phyloP scores from a whole-genome alignment of 495 filamentous ascomycete species.

The Tuber brumale region DNA sequence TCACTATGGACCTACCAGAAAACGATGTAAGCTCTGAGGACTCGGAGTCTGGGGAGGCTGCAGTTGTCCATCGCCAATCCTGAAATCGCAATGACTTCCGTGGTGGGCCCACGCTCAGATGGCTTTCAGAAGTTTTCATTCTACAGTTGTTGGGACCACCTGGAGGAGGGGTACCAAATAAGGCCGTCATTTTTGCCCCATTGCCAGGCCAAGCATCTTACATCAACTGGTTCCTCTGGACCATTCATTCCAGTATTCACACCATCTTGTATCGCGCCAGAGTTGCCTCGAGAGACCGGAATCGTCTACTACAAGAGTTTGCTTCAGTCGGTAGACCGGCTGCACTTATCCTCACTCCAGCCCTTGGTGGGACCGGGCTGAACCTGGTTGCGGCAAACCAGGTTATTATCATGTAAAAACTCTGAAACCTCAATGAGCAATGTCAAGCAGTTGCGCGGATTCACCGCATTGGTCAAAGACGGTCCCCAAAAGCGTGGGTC shows the following conservation, averaged over 20 bases:
- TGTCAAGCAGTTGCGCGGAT: too few relatives aligned
- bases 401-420: neutral
- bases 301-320: neutral
- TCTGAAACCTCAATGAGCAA: neutral
- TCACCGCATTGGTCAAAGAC: neutral
- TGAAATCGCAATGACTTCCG: neutral
- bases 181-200: slow-evolving; percentile 6
- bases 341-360: neutral
- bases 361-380: neutral
- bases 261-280: neutral
- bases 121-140: neutral
- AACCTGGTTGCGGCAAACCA: neutral
- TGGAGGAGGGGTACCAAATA: neutral
- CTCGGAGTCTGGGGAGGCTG: too few relatives aligned
- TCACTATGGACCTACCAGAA: too few relatives aligned
- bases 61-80: too few relatives aligned
- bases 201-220: slow-evolving; percentile 7
- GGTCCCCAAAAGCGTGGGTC: neutral
- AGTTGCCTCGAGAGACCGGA: neutral
- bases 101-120: neutral
- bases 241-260: neutral
- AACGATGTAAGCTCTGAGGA: too few relatives aligned
- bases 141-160: neutral
- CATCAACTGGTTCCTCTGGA: neutral
- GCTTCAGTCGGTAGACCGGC: neutral